Base-by-base conservation (phyloP, 78 protist species). In the Bodo saltans region DNA sequence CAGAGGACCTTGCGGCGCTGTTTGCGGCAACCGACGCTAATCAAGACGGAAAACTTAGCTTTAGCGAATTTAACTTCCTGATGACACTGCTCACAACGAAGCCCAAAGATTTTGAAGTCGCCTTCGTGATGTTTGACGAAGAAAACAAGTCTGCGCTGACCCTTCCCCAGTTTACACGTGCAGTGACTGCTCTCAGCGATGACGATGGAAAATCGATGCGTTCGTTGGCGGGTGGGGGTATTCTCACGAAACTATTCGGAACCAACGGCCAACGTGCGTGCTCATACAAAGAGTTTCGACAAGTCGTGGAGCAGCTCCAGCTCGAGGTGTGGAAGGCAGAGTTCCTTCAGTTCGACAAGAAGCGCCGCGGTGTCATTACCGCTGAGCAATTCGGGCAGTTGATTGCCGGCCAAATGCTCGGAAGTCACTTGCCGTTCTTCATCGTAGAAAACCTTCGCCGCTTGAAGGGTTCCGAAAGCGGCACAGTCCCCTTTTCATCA, bases 81-180 rank as follows among this genome's bases (percentile, higher is more conserved):
- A 30, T 79, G 71, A 33, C 33, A 8, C 52, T 85, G 29, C 72
- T 85, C 67, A 85, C 86, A n/a, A 85, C 85, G 17, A 37, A 76
- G 1, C 33, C 34, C 38, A 29, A 40, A 27, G 83, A 75, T 28
- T 88, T 78, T 34, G 88, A 88, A 60, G 23, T 88, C 34, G 91
- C 91, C 0, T 88, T 88, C 28, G 33, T 67, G 0, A 30, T 88
- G 87, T 88, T 88, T 21, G 91, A 88, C 76, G 1, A 1, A 27
- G 35, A 83, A n/a, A 35, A 3, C 42, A 41, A 68, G 32, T 87
- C 88, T 1, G 40, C 41, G 33, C 42, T 88, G 42, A 41, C 17
- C n/a, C 8, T 29, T 0, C 83, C 78, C 26, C 86, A 80, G 73
- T 87, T 87, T 35, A 80, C 0, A 11, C 74, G 40, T 12, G 1